A percentile compares a stretch with the other conserved stretches of the same genome.
These are phyloP conservation scores for Atkinsonella hypoxylon DNA, from an alignment of 2,329 filamentous ascomycete genomes.

Conservation along the genomic window DNA sequence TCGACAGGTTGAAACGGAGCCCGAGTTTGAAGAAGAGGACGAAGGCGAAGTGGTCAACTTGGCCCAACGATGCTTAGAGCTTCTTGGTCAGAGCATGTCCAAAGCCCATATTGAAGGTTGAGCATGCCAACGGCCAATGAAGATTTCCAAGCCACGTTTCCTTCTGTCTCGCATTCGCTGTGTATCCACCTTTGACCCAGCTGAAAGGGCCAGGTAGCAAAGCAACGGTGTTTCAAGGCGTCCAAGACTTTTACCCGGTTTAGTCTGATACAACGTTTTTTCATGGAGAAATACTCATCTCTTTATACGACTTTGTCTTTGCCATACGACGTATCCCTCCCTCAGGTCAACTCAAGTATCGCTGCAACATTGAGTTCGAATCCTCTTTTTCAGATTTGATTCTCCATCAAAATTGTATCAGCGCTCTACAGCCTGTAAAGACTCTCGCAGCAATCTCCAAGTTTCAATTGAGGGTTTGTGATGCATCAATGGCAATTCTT, in stretches of 20 bases:
- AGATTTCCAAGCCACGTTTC: too few relatives aligned
- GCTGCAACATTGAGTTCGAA: neutral
- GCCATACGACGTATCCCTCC: neutral
- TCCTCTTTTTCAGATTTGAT: neutral
- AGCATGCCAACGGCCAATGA: conserved; percentile 1
- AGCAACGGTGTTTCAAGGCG: conserved; percentile 5
- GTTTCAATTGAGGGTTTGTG: neutral
- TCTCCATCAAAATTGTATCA: neutral
- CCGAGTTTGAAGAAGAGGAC: conserved; percentile 77
- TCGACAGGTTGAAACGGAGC: conserved; percentile 75
- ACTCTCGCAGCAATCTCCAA: neutral
- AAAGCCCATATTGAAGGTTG: conserved; percentile 77
- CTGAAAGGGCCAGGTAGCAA: neutral
- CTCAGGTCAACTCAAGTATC: neutral
- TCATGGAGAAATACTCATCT: neutral
- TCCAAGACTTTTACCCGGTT: neutral
- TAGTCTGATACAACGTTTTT: neutral
- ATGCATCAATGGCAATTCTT: conserved; percentile 8
- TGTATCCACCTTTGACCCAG: neutral
- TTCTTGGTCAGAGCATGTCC: conserved; percentile 62
- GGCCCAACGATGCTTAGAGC: conserved; percentile 78
- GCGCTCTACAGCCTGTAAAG: neutral
- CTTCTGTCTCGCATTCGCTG: neutral
- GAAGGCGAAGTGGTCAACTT: conserved; percentile 88
- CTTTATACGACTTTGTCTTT: neutral